phyloP scores from a whole-genome alignment of 768 basidiomycete species.

The Termitomyces sp. region DNA sequence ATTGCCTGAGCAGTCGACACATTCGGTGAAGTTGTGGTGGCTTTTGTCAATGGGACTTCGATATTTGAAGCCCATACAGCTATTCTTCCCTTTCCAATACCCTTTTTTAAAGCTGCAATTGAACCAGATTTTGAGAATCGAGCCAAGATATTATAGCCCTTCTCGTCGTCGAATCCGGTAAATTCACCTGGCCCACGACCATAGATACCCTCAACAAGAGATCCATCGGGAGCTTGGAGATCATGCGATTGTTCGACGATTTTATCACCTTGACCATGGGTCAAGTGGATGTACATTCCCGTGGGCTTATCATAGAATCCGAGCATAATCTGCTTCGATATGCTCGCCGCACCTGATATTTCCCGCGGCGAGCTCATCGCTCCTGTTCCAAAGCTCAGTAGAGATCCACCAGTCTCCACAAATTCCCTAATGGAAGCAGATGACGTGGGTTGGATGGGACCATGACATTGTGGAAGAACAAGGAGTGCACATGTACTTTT shows the following conservation, averaged over 20 bases:
- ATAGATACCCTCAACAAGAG: conserved; percentile 23
- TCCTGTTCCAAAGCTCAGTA: conserved; percentile 60
- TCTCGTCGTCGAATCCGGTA: conserved; percentile 23
- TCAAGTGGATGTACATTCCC: conserved; percentile 26
- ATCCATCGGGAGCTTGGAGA: conserved; percentile 18
- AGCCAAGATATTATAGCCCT: conserved; percentile 26
- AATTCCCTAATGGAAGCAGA: conserved; percentile 50
- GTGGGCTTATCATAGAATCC: conserved; percentile 30
- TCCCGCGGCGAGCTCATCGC: conserved; percentile 35
- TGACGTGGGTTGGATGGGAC: conserved; percentile 33
- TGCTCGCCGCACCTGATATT: conserved; percentile 15
- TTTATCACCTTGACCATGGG: conserved; percentile 8
- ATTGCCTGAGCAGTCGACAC: conserved; percentile 10
- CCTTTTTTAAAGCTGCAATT: conserved; percentile 27
- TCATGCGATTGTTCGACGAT: conserved; percentile 8
- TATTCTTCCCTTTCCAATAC: conserved; percentile 42
- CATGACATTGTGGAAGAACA: conserved; percentile 64
- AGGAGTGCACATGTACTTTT: conserved; percentile 67
- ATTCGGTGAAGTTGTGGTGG: conserved; percentile 21
- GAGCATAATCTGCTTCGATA: conserved; percentile 25
- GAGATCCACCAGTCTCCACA: conserved; percentile 63
- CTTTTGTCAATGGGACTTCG: conserved; percentile 46
- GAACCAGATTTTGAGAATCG: conserved; percentile 18
- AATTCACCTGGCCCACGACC: conserved; percentile 21
- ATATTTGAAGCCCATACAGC: conserved; percentile 54